phyloP scores from a whole-genome alignment of 805 yeast species.

The Sungouiozyma intestinalis region DNA sequence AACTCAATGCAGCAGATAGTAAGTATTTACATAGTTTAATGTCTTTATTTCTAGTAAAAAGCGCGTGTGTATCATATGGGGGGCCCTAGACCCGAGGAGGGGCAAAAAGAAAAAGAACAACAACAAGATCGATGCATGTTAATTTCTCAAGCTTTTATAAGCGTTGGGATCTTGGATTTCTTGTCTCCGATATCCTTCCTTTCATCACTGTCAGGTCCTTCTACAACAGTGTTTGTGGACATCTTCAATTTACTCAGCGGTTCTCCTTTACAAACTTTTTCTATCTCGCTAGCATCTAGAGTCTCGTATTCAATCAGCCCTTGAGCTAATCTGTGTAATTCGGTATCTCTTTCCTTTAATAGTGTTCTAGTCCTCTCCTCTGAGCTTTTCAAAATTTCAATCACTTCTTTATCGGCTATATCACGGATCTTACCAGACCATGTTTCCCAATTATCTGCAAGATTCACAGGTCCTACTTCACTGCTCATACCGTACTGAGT shows the following conservation, averaged over 20 bases:
- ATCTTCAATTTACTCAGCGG: conserved; percentile 56
- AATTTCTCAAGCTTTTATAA: conserved; percentile 18
- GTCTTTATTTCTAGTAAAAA: background rate
- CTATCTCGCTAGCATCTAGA: conserved; percentile 82
- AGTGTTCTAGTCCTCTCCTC: conserved; percentile 71
- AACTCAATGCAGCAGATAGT: background rate
- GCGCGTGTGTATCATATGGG: background rate
- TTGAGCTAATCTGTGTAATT: conserved; percentile 79
- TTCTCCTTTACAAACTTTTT: conserved; percentile 74
- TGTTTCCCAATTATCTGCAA: conserved; percentile 84
- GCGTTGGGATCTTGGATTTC: conserved; percentile 24
- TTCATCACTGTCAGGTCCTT: conserved; percentile 39
- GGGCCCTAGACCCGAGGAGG: background rate
- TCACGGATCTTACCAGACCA: conserved; percentile 89
- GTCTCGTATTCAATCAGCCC: conserved; percentile 95
- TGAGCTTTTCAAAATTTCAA: conserved; percentile 60
- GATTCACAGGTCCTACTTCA: conserved; percentile 80
- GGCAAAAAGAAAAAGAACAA: background rate
- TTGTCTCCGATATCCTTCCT: conserved; percentile 31
- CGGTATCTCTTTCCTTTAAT: conserved; percentile 50
- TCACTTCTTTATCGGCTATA: conserved; percentile 86
- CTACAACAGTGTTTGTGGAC: conserved; percentile 66
- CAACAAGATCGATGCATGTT: background rate
- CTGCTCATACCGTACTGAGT: conserved; percentile 95
- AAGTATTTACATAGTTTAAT: background rate